Conservation (phyloP, 768 basidiomycete species). For the Mycena amicta region DNA sequence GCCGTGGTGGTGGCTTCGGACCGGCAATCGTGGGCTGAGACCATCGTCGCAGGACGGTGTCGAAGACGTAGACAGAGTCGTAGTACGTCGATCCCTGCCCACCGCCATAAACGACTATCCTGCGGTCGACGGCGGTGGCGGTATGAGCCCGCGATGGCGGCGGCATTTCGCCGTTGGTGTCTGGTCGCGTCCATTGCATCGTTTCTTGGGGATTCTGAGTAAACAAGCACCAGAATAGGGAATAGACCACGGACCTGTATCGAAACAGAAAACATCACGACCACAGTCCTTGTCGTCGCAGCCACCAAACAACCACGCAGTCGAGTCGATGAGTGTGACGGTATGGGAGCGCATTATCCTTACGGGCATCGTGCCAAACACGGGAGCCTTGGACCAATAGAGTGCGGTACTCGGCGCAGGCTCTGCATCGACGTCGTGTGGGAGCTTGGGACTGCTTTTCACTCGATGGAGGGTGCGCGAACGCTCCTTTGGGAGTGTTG, state of each 20-base stretch:
- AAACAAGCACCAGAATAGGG: too few species aligned
- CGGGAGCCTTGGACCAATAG: slow-evolving; percentile 87
- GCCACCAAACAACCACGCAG: slow-evolving; percentile 88
- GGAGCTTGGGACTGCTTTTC: slow-evolving; percentile 59
- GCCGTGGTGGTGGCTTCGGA: slow-evolving; percentile 61
- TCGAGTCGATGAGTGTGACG: slow-evolving; percentile 78
- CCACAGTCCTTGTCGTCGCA: slow-evolving; percentile 79
- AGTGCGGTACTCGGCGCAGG: slow-evolving; percentile 72
- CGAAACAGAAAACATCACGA: slow-evolving; percentile 82
- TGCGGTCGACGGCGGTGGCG: slow-evolving; percentile 78
- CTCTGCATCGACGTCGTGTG: slow-evolving; percentile 60
- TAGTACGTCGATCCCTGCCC: slow-evolving; percentile 84
- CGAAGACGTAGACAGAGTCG: slow-evolving; percentile 80
- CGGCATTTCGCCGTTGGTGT: slow-evolving; percentile 75
- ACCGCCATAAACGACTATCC: slow-evolving; percentile 84
- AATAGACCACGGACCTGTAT: slow-evolving; percentile 67
- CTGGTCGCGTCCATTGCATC: slow-evolving; percentile 85
- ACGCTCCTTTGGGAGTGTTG: slow-evolving; percentile 25
- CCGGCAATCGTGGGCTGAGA: slow-evolving; percentile 47
- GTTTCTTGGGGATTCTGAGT: slow-evolving; percentile 71
- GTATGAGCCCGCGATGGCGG: slow-evolving; percentile 88
- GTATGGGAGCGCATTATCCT: slow-evolving; percentile 80
- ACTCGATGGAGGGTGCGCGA: slow-evolving; percentile 34
- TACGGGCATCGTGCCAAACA: slow-evolving; percentile 68
- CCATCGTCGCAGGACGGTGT: slow-evolving; percentile 76